Evolutionary conservation across 345 rosid species (phyloP), one percentile per base, ranked within the genome.

Genomic region (Turritis glabra): DNA sequence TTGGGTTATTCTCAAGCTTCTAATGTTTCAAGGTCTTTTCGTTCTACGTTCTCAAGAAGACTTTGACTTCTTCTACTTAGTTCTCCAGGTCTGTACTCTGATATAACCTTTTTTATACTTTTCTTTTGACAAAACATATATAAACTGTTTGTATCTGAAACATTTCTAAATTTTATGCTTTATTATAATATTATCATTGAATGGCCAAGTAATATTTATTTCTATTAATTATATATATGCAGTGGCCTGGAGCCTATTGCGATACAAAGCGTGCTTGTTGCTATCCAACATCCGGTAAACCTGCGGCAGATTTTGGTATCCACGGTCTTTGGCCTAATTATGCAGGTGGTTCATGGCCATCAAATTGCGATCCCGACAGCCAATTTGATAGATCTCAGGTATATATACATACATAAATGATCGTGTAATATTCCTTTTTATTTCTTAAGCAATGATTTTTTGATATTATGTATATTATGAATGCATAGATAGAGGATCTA

Each of bases 191-290:
- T n/a, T n/a, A n/a, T n/a, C n/a, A n/a, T n/a, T n/a, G n/a, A n/a
- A n/a, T n/a, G n/a, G 17, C 62, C 21, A 30, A 40, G 11, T 57
- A 17, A 69, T 19, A 41, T 8, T 7, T 55, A n/a, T 41, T 26
- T 55, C 8, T 2, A 37, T 53, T 53, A n/a, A n/a, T n/a, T 8
- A 43, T 14, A 38, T 47, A 33, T 72, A 27, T 67, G 61, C 67
- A 93, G 98, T 90, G 98, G 97, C 98, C 98, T 7, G 98, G 98
- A 56, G 80, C 98, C 0, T 90, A 89, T 66, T 90, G 97, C 50
- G 93, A 90, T 75, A 80, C 93, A 19, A 75, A 72, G 46, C 85
- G 75, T 2, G 67, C 79, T 23, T 93, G 98, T 53, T 93, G 97
- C 75, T 90, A 93, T 76, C 98, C 98, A 27, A 84, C 80, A 41